These are phyloP conservation scores for Amanita polypyramis DNA, from an alignment of 768 basidiomycete genomes.

Conservation along the genomic window DNA sequence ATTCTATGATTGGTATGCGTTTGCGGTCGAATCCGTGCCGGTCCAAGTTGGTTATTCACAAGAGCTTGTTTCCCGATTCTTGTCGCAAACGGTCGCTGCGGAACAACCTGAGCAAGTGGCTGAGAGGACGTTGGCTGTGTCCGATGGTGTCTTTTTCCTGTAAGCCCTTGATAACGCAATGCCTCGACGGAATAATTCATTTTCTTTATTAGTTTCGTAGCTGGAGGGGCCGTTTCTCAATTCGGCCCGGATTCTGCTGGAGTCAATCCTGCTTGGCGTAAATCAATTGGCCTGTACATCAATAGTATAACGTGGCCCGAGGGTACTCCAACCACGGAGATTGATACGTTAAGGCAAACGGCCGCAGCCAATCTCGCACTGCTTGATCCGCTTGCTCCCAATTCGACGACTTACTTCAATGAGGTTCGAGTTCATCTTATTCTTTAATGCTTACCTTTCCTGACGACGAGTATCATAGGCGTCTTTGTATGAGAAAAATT, in stretches of 20 bases:
- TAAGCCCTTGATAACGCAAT: not conserved
- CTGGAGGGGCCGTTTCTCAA: slow-evolving; percentile 18
- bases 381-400: not conserved
- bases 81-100: not conserved
- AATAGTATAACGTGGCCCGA: not conserved
- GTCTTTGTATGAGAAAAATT: slow-evolving; percentile 30
- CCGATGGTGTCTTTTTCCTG: not conserved
- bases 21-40: not conserved
- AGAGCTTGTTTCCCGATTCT: not conserved
- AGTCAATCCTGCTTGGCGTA: not conserved
- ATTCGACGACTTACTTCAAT: not conserved
- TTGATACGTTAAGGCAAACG: not conserved
- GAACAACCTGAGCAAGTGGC: not conserved
- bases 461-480: slow-evolving; percentile 21
- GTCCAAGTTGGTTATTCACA: not conserved
- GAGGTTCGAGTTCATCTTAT: slow-evolving; percentile 1
- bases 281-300: not conserved
- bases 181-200: not conserved
- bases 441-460: not conserved
- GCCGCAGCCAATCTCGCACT: not conserved
- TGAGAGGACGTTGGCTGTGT: not conserved
- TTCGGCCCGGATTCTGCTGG: not conserved
- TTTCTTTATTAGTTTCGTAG: slow-evolving; percentile 23
- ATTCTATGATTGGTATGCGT: not conserved
- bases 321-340: not conserved